Conservation (phyloP, 352 stramenopile genomes). For the Peronospora tabacina region DNA sequence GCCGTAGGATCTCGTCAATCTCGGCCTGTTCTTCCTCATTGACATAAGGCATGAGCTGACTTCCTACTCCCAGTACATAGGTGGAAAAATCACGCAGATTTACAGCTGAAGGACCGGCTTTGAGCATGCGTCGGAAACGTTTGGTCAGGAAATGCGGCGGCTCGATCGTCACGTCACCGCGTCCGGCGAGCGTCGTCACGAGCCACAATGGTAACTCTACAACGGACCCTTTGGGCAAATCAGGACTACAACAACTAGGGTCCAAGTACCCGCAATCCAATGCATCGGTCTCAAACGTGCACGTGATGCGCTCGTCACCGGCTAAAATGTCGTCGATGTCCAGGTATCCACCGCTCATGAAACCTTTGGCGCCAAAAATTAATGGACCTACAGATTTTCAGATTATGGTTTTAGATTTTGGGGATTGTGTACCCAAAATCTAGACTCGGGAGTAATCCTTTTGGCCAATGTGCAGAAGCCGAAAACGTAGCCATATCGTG, state of each 20-base stretch:
- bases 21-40: constrained; percentile 36
- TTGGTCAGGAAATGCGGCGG: constrained; percentile 55
- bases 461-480: constrained; percentile 1
- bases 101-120: constrained; percentile 59
- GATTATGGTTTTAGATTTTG: background rate
- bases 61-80: constrained; percentile 66
- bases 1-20: constrained; percentile 72
- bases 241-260: constrained; percentile 44
- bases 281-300: constrained; percentile 59
- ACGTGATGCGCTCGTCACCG: constrained; percentile 74
- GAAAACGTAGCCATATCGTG: constrained; percentile 11
- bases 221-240: constrained; percentile 36
- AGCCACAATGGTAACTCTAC: constrained; percentile 81
- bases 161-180: constrained; percentile 47
- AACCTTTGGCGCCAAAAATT: background rate
- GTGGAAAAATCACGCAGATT: constrained; percentile 72
- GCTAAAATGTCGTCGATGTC: constrained; percentile 72
- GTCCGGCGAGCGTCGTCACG: constrained; percentile 39
- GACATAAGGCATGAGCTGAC: constrained; percentile 49
- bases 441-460: background rate
- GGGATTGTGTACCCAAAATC: background rate
- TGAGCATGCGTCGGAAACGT: constrained; percentile 77
- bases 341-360: constrained; percentile 35
- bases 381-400: background rate
- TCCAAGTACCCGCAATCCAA: constrained; percentile 71